These are phyloP conservation scores for Thermoascus crustaceus DNA, from an alignment of 2,329 filamentous ascomycete genomes.

Conservation along the genomic window DNA sequence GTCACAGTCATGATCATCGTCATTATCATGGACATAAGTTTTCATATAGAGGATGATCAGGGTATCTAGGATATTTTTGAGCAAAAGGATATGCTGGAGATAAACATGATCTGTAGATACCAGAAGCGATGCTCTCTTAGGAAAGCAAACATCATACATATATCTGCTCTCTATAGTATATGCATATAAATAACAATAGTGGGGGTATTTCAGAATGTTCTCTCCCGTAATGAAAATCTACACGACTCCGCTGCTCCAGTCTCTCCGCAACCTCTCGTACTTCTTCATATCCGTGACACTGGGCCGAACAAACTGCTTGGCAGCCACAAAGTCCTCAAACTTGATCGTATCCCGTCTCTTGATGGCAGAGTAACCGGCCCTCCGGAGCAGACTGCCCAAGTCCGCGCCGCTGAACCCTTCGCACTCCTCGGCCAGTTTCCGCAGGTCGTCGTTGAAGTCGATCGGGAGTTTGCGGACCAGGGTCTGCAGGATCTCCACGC, in stretches of 20 bases:
- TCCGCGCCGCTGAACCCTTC: conserved; percentile 68
- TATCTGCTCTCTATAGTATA: too few species aligned
- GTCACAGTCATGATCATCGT: too few species aligned
- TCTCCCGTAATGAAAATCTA: conserved; percentile 15
- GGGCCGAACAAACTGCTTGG: conserved; percentile 33
- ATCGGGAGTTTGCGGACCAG: conserved; percentile 45
- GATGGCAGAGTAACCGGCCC: conserved; percentile 52
- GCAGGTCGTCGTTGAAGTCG: conserved; percentile 48
- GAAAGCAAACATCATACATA: too few species aligned
- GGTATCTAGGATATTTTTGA: too few species aligned
- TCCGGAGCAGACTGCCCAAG: conserved; percentile 49
- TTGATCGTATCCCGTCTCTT: conserved; percentile 41
- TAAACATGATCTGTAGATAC: too few species aligned
- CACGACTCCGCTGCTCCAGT: conserved; percentile 36
- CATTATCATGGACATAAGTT: too few species aligned
- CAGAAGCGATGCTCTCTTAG: too few species aligned
- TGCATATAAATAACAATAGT: too few species aligned
- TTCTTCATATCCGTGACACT: conserved; percentile 51
- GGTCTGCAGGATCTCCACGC: conserved; percentile 76
- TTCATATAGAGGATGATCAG: too few species aligned
- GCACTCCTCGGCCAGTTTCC: conserved; percentile 62
- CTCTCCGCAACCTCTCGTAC: conserved; percentile 48
- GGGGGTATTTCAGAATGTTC: too few species aligned
- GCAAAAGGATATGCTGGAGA: too few species aligned
- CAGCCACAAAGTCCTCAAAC: conserved; percentile 35